Percentiles rank a stretch among this genome's conserved stretches.
Evolutionary conservation across 192 early-diverging fungal genomes (phyloP).

Genomic region (Coemansia sp.): DNA sequence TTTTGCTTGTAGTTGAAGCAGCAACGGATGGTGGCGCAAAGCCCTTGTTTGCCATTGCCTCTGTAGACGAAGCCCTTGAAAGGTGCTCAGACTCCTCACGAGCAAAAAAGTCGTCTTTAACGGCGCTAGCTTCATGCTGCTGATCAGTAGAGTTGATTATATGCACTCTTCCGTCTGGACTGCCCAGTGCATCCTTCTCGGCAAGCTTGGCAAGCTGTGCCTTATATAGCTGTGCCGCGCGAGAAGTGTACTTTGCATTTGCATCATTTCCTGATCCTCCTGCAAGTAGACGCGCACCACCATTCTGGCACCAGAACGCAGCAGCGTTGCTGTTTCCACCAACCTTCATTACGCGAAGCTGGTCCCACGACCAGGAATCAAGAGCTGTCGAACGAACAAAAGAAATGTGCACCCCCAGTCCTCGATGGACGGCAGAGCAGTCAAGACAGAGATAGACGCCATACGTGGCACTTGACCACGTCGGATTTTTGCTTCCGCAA

Average conservation of each 20-base stretch:
- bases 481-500: constrained; percentile 91
- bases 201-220: constrained; percentile 68
- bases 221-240: constrained; percentile 79
- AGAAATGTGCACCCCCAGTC: constrained; percentile 95
- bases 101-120: constrained; percentile 26
- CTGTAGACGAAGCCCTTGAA: constrained; percentile 10
- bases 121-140: background rate
- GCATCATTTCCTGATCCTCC: constrained; percentile 63
- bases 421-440: constrained; percentile 93
- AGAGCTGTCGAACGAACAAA: constrained; percentile 92
- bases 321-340: constrained; percentile 83
- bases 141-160: constrained; percentile 13
- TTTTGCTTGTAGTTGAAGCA: constrained; percentile 5
- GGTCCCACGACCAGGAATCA: constrained; percentile 92
- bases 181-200: constrained; percentile 62
- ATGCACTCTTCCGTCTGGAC: constrained; percentile 37
- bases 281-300: constrained; percentile 37
- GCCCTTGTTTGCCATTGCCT: background rate
- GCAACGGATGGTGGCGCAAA: constrained; percentile 38
- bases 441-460: constrained; percentile 96
- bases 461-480: constrained; percentile 92
- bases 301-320: constrained; percentile 83
- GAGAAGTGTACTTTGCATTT: constrained; percentile 78
- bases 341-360: constrained; percentile 85
- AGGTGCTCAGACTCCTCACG: constrained; percentile 23